Percentiles rank a stretch among this genome's conserved stretches.
Conservation (phyloP, 805 yeast species). For the Komagataella mondaviorum region DNA sequence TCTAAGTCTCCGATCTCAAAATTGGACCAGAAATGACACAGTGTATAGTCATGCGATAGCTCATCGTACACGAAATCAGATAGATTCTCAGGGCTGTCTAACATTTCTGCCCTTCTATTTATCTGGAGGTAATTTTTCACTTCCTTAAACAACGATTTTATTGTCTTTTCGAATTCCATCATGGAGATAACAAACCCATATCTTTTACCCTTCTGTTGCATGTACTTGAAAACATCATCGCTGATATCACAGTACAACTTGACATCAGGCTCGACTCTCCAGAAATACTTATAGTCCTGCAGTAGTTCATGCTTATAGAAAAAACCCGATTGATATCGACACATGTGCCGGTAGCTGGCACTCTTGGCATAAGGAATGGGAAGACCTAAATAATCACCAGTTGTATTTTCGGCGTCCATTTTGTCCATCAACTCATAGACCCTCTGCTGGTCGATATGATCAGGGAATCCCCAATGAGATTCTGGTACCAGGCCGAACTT, state of each 20-base stretch:
- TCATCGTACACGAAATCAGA: conserved; percentile 2
- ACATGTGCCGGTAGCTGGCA: conserved; percentile 33
- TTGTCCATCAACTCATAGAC: conserved; percentile 27
- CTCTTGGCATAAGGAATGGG: conserved; percentile 19
- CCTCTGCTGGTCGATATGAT: conserved; percentile 34
- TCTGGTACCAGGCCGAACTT: conserved; percentile 48
- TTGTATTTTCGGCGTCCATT: conserved; percentile 18
- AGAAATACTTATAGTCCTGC: conserved; percentile 49
- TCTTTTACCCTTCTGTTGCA: conserved; percentile 38
- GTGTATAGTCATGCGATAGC: conserved; percentile 28
- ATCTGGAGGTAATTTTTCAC: background rate
- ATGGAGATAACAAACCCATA: conserved; percentile 61
- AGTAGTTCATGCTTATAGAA: conserved; percentile 50
- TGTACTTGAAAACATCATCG: conserved; percentile 46
- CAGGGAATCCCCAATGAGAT: conserved; percentile 63
- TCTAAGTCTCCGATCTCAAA: conserved; percentile 64
- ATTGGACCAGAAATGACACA: conserved; percentile 78
- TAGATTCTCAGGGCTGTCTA: background rate
- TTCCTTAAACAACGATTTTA: conserved; percentile 24
- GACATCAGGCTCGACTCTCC: conserved; percentile 71
- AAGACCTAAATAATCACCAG: background rate
- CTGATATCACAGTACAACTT: conserved; percentile 46
- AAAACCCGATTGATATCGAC: conserved; percentile 31
- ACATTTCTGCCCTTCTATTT: background rate
- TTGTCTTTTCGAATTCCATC: conserved; percentile 48